Percentiles rank a stretch among this genome's conserved stretches.
Evolutionary conservation across 306 rosid species (phyloP).

Genomic region (Mimosa bimucronata): DNA sequence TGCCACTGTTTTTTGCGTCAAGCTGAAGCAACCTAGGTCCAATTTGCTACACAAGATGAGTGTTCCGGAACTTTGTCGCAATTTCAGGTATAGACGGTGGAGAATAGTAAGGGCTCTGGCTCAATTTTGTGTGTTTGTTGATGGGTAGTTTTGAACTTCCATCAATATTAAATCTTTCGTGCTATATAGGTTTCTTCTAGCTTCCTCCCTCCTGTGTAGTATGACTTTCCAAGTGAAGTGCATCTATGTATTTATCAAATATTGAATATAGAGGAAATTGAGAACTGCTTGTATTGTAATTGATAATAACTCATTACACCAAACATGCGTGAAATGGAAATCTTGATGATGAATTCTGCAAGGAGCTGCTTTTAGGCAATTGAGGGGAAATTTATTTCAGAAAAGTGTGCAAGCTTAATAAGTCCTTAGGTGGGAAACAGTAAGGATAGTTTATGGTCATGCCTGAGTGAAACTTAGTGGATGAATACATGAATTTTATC

Average conservation of each 20-base stretch:
- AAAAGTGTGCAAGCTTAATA: not conserved
- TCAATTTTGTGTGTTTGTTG: constrained; percentile 15
- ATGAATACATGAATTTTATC: constrained; percentile 10
- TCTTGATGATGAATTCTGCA: not conserved
- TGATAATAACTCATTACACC: not conserved
- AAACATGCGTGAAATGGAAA: not conserved
- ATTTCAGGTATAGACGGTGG: constrained; percentile 64
- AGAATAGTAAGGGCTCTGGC: not conserved
- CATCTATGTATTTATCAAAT: not conserved
- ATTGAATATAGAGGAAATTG: not conserved
- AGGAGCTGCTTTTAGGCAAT: not conserved
- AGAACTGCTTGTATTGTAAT: not conserved
- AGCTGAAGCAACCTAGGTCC: constrained; percentile 72
- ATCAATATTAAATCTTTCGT: not conserved
- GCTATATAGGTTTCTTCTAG: not conserved
- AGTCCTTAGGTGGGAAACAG: not conserved
- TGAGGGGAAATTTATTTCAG: not conserved
- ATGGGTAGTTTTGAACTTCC: not conserved
- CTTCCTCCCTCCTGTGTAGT: not conserved
- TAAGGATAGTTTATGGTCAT: not conserved
- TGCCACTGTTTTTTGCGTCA: constrained; percentile 77
- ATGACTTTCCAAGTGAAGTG: constrained; percentile 2
- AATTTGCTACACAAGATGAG: constrained; percentile 85
- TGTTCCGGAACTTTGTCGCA: constrained; percentile 92
- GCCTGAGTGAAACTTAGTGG: constrained; percentile 4